phyloP scores from a whole-genome alignment of 352 stramenopile genomes.

The Phytophthora pseudosyringae region DNA sequence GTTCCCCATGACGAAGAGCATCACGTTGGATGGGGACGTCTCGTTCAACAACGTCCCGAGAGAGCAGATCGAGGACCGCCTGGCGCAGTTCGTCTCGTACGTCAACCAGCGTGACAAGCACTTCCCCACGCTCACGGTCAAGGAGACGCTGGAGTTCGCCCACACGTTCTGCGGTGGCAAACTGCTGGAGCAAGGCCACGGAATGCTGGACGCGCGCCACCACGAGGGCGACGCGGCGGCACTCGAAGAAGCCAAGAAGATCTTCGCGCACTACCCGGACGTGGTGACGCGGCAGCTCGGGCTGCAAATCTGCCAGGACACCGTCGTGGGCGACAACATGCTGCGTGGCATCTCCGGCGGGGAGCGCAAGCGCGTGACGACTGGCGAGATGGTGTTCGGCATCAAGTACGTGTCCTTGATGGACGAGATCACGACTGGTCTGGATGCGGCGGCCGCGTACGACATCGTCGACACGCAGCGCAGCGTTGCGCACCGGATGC shows the following conservation, averaged over 20 bases:
- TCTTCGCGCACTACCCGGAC: constrained; percentile 26
- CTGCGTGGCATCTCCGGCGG: constrained; percentile 87
- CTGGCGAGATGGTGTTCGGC: constrained; percentile 16
- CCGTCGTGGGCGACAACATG: constrained; percentile 57
- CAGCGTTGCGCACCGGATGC: constrained; percentile 16
- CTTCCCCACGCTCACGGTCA: constrained; percentile 54
- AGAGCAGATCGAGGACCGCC: constrained; percentile 7
- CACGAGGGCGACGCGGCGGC: constrained; percentile 13
- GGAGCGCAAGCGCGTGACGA: constrained; percentile 39
- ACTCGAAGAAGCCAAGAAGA: constrained; percentile 12
- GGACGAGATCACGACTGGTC: constrained; percentile 61
- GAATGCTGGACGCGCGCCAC: constrained; percentile 25
- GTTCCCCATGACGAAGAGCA: constrained; percentile 26
- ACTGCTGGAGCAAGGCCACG: constrained; percentile 24
- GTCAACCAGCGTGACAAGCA: constrained; percentile 56
- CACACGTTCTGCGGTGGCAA: constrained; percentile 31
- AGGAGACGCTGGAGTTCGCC: constrained; percentile 60
- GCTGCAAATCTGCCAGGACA: constrained; percentile 24
- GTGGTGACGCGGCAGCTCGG: constrained; percentile 20
- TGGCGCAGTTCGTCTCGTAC: constrained; percentile 50
- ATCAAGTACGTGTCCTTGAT: constrained; percentile 20
- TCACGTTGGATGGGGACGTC: constrained; percentile 12
- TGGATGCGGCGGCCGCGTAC: constrained; percentile 14
- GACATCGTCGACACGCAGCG: constrained; percentile 21
- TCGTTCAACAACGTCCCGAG: constrained; percentile 19